Conservation (phyloP, 805 yeast species). For the Metschnikowia anglica region DNA sequence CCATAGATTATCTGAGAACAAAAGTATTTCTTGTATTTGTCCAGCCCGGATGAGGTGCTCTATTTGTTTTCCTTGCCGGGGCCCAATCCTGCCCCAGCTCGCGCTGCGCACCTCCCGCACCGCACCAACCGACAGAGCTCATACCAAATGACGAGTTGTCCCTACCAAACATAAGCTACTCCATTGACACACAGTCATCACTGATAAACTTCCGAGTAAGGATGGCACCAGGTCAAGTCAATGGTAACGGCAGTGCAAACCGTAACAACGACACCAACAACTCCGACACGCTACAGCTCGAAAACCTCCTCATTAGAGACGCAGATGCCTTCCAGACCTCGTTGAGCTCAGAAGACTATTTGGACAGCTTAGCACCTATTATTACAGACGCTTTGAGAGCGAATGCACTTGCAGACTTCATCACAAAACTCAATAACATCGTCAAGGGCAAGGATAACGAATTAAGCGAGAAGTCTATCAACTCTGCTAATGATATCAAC, state of each 20-base stretch:
- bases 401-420: constrained; percentile 54
- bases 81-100: too few species aligned
- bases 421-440: constrained; percentile 53
- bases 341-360: constrained; percentile 60
- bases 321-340: constrained; percentile 47
- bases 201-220: not conserved
- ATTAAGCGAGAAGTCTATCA: constrained; percentile 59
- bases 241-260: not conserved
- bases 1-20: too few species aligned
- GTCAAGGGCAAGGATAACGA: constrained; percentile 63
- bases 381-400: constrained; percentile 60
- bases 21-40: too few species aligned
- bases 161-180: not conserved
- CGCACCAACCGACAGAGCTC: not conserved
- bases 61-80: too few species aligned
- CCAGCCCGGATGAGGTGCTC: too few species aligned
- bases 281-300: constrained; percentile 33
- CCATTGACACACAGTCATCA: not conserved
- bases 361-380: constrained; percentile 78
- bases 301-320: constrained; percentile 38
- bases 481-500: constrained; percentile 55
- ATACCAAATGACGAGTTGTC: too few species aligned
- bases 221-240: constrained; percentile 4
- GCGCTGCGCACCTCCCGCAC: not conserved
- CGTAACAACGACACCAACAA: constrained; percentile 2